Conservation (phyloP, 2,329 filamentous ascomycete genomes). For the Diaporthe batatas region DNA sequence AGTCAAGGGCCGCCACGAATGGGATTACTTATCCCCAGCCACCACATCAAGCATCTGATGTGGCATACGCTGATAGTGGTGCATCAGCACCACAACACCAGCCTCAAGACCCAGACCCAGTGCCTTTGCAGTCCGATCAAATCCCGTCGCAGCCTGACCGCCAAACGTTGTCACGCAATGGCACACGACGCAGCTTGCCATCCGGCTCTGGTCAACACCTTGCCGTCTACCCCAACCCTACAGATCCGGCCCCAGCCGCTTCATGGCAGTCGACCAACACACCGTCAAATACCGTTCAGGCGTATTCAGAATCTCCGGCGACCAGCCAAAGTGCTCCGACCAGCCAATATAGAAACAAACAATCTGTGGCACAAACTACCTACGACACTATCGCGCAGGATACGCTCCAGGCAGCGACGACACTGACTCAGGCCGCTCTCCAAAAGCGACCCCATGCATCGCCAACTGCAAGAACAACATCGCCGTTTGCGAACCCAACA, state of each 20-base stretch:
- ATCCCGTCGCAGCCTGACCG: slow-evolving; percentile 12
- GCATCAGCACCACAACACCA: slow-evolving; percentile 14
- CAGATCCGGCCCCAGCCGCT: background rate
- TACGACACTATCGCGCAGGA: slow-evolving; percentile 37
- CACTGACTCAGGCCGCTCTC: slow-evolving; percentile 46
- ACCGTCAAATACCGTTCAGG: slow-evolving; percentile 7
- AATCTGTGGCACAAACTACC: slow-evolving; percentile 10
- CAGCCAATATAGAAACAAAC: slow-evolving; percentile 7
- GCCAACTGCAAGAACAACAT: slow-evolving; percentile 48
- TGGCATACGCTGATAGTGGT: slow-evolving; percentile 18
- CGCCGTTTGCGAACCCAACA: slow-evolving; percentile 46
- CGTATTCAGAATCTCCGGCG: slow-evolving; percentile 16
- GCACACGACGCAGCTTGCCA: slow-evolving; percentile 39
- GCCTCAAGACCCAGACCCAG: slow-evolving; percentile 7
- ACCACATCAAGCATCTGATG: slow-evolving; percentile 28
- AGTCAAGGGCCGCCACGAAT: slow-evolving; percentile 16
- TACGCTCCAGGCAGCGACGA: slow-evolving; percentile 37
- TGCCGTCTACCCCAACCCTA: slow-evolving; percentile 13
- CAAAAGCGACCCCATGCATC: slow-evolving; percentile 49
- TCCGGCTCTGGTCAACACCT: slow-evolving; percentile 32
- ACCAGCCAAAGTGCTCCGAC: background rate
- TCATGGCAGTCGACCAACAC: slow-evolving; percentile 43
- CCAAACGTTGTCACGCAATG: slow-evolving; percentile 5
- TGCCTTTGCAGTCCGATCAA: slow-evolving; percentile 16
- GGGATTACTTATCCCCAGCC: slow-evolving; percentile 35